A percentile compares a stretch with the other conserved stretches of the same genome.
phyloP scores from a whole-genome alignment of 2,329 filamentous ascomycete genomes.

The Escovopsis sp. region DNA sequence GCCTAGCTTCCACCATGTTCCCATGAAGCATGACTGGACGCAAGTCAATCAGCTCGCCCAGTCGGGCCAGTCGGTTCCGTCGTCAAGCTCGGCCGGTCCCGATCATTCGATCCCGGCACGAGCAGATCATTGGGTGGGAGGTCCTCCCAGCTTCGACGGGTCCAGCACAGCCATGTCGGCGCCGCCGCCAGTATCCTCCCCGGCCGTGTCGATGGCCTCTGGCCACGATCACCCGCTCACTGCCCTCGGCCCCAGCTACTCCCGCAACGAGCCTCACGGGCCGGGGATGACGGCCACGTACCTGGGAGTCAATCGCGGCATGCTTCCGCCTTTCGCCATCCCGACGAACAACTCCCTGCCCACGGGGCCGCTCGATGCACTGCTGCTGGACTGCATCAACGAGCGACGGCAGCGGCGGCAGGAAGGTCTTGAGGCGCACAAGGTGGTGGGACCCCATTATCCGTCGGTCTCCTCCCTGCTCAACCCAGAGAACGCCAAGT shows the following conservation, averaged over 20 bases:
- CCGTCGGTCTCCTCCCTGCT: constrained; percentile 67
- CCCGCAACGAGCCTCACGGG: constrained; percentile 37
- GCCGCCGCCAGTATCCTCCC: not conserved
- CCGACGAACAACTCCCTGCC: constrained; percentile 45
- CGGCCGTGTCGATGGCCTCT: not conserved
- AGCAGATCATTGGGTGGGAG: not conserved
- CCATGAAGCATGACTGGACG: constrained; percentile 36
- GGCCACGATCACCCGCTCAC: not conserved
- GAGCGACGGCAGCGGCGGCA: constrained; percentile 51
- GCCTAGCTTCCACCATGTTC: constrained; percentile 26
- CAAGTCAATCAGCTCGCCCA: constrained; percentile 8
- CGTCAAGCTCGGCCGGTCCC: not conserved
- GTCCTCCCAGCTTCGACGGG: not conserved
- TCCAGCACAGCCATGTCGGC: not conserved
- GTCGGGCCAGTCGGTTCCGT: too few species aligned
- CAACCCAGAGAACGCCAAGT: constrained; percentile 47
- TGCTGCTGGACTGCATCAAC: constrained; percentile 67
- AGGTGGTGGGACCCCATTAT: constrained; percentile 61
- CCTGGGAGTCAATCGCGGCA: constrained; percentile 5
- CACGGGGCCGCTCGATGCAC: constrained; percentile 61
- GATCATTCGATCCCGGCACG: constrained; percentile 7
- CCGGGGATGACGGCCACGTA: not conserved
- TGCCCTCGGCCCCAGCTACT: constrained; percentile 26
- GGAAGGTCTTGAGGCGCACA: constrained; percentile 46
- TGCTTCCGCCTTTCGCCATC: constrained; percentile 9